phyloP scores from a whole-genome alignment of 2,329 filamentous ascomycete genomes.

The Trichoderma koningiopsis region DNA sequence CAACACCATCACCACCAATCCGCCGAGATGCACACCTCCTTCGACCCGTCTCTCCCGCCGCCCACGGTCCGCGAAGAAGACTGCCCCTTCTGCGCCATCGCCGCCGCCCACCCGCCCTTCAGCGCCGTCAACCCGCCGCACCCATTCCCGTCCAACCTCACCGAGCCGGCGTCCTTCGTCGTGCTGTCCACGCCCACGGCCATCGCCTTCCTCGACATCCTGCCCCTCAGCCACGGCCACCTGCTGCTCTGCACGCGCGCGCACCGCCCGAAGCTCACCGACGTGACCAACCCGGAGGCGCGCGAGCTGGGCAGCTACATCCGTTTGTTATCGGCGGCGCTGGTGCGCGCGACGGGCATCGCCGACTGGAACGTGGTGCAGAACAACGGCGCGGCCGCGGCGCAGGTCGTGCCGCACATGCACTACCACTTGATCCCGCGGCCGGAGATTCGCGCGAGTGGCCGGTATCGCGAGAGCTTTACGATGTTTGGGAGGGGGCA shows the following conservation, averaged over 20 bases:
- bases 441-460: slow-evolving; percentile 64
- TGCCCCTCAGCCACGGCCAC: slow-evolving; percentile 83
- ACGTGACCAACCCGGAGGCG: slow-evolving; percentile 65
- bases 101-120: slow-evolving; percentile 51
- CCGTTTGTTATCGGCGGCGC: slow-evolving; percentile 70
- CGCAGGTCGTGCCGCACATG: slow-evolving; percentile 89
- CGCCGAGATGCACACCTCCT: slow-evolving; percentile 31
- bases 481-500: slow-evolving; percentile 80
- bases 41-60: slow-evolving; percentile 41
- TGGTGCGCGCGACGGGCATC: slow-evolving; percentile 69
- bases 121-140: slow-evolving; percentile 47
- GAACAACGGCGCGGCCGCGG: slow-evolving; percentile 88
- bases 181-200: slow-evolving; percentile 77
- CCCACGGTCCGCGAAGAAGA: slow-evolving; percentile 34
- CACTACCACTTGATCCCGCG: slow-evolving; percentile 94
- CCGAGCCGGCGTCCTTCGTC: slow-evolving; percentile 57
- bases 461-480: slow-evolving; percentile 63
- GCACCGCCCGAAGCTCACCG: slow-evolving; percentile 77
- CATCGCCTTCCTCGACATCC: slow-evolving; percentile 89
- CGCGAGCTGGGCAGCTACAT: slow-evolving; percentile 68
- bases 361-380: slow-evolving; percentile 95
- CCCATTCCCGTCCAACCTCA: slow-evolving; percentile 38
- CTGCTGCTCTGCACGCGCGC: slow-evolving; percentile 76
- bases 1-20: background rate
- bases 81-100: slow-evolving; percentile 67